phyloP scores from a whole-genome alignment of 2,329 filamentous ascomycete species.

The Dactylellina drechsleri region DNA sequence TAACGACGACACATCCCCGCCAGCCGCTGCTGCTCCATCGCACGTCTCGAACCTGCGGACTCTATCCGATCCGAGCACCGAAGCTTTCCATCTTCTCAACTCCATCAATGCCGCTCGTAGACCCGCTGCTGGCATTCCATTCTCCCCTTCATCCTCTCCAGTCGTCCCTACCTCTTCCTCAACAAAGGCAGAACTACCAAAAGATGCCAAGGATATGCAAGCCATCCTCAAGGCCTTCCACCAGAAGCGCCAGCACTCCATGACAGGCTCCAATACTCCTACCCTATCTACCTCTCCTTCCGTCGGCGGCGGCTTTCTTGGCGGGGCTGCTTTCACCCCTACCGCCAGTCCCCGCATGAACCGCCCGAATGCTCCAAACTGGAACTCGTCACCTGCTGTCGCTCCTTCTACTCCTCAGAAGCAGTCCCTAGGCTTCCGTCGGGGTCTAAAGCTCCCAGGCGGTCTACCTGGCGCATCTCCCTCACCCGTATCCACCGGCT shows the following conservation, averaged over 20 bases:
- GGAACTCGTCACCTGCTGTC: constrained; percentile 66
- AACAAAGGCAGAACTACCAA: constrained; percentile 45
- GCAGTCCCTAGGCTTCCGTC: constrained; percentile 65
- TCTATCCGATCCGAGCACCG: constrained; percentile 33
- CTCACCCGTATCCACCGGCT: constrained; percentile 46
- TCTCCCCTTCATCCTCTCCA: constrained; percentile 63
- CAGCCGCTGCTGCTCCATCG: constrained; percentile 2
- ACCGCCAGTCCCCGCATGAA: constrained; percentile 63
- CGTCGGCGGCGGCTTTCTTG: constrained; percentile 53
- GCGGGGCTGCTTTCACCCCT: constrained; percentile 64
- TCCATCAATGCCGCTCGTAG: constrained; percentile 67
- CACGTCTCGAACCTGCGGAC: constrained; percentile 31
- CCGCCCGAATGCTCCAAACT: constrained; percentile 62
- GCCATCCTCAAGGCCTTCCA: constrained; percentile 77
- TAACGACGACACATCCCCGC: constrained; percentile 14
- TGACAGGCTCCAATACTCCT: constrained; percentile 61
- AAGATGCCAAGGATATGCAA: constrained; percentile 69
- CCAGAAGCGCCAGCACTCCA: constrained; percentile 71
- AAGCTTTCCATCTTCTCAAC: constrained; percentile 53
- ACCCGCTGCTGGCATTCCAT: constrained; percentile 62
- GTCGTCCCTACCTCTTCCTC: constrained; percentile 63
- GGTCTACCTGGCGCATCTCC: constrained; percentile 55
- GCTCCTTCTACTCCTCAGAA: constrained; percentile 59
- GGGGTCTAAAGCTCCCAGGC: constrained; percentile 63
- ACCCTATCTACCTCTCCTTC: constrained; percentile 59